Evolutionary conservation across 2,329 filamentous ascomycete species (phyloP).

Genomic region (Cladosporium sp.): DNA sequence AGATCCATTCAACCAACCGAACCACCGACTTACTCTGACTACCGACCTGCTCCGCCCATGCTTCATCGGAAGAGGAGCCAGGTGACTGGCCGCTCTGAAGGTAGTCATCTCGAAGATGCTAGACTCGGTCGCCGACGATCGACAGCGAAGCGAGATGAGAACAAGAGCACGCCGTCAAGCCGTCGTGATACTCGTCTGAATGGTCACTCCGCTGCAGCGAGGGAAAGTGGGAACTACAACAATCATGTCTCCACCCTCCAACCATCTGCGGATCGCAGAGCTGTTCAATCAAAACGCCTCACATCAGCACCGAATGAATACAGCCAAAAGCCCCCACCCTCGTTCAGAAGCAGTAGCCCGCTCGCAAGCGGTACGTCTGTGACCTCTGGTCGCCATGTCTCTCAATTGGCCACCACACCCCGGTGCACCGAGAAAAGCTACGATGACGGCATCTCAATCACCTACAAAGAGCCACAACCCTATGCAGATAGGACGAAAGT

Average conservation of each 20-base stretch:
- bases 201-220: background rate
- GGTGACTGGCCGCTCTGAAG: constrained; percentile 25
- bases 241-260: background rate
- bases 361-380: constrained; percentile 15
- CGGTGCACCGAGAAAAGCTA: constrained; percentile 16
- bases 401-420: constrained; percentile 21
- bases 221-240: background rate
- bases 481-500: constrained; percentile 13
- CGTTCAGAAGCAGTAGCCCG: constrained; percentile 18
- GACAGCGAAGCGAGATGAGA: constrained; percentile 10
- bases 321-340: constrained; percentile 13
- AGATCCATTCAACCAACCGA: constrained; percentile 45
- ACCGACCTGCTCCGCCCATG: constrained; percentile 4
- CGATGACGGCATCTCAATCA: constrained; percentile 11
- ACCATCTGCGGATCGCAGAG: constrained; percentile 4
- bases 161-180: constrained; percentile 14
- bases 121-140: constrained; percentile 20
- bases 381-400: background rate
- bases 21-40: constrained; percentile 17
- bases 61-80: constrained; percentile 23
- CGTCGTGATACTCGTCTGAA: background rate
- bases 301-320: constrained; percentile 17
- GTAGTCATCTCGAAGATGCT: constrained; percentile 32
- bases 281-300: constrained; percentile 16
- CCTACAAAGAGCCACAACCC: constrained; percentile 8